A percentile compares a stretch with the other conserved stretches of the same genome.
Evolutionary conservation across 2,329 filamentous ascomycete genomes (phyloP).

Genomic region (Elsinoe perseae): DNA sequence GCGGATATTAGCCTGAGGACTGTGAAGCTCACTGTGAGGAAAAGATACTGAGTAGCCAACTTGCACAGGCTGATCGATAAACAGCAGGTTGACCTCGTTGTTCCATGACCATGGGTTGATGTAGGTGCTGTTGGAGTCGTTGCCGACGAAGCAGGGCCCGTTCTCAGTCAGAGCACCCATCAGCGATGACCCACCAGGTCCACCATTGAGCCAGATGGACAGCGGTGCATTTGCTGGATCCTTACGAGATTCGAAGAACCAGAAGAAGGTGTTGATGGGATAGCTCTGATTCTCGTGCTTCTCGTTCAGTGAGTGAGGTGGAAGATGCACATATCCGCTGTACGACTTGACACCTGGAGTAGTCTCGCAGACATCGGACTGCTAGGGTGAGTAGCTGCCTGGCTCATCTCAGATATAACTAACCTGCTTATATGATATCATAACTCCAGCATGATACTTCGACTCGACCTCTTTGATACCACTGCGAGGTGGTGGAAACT

Average conservation of each 20-base stretch:
- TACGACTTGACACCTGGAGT: slow-evolving; percentile 43
- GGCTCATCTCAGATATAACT: not conserved
- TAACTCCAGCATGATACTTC: slow-evolving; percentile 36
- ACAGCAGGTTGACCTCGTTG: slow-evolving; percentile 47
- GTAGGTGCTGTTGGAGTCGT: slow-evolving; percentile 44
- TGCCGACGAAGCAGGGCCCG: slow-evolving; percentile 48
- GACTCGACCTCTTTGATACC: slow-evolving; percentile 37
- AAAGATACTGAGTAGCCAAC: slow-evolving; percentile 42
- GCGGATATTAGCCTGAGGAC: not conserved
- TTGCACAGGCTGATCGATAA: slow-evolving; percentile 56
- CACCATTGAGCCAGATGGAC: slow-evolving; percentile 52
- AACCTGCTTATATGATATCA: slow-evolving; percentile 42
- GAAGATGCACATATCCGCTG: slow-evolving; percentile 27
- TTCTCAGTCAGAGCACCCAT: slow-evolving; percentile 44
- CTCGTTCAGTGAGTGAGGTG: slow-evolving; percentile 21
- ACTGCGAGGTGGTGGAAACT: slow-evolving; percentile 36
- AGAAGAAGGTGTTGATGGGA: slow-evolving; percentile 44
- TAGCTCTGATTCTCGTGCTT: slow-evolving; percentile 23
- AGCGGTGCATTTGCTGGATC: slow-evolving; percentile 47
- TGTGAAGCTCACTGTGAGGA: not conserved
- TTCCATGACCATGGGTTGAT: slow-evolving; percentile 57
- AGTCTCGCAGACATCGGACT: slow-evolving; percentile 38
- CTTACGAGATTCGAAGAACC: slow-evolving; percentile 54
- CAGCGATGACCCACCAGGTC: slow-evolving; percentile 47
- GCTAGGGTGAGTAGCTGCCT: not conserved